phyloP scores from a whole-genome alignment of 345 rosid species.

The Lepidium sativum region DNA sequence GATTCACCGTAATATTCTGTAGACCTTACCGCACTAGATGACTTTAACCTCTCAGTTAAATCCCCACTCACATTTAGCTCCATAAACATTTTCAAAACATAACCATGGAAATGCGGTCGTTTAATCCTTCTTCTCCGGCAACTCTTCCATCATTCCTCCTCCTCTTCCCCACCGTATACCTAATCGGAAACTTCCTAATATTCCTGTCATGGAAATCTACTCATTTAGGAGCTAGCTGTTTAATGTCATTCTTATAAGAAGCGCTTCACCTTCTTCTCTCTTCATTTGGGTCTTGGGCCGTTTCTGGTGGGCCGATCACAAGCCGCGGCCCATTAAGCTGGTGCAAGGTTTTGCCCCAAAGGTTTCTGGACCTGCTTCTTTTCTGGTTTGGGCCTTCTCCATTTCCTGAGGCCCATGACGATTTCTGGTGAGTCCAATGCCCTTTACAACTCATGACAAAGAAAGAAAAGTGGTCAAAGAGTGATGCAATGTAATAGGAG shows the following conservation, averaged over 20 bases:
- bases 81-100: not conserved
- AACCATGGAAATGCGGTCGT: conserved; percentile 27
- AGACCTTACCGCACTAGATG: not conserved
- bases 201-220: conserved; percentile 57
- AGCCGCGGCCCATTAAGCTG: too few relatives aligned
- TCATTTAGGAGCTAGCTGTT: conserved; percentile 62
- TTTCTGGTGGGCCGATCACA: too few relatives aligned
- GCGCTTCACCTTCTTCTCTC: too few relatives aligned
- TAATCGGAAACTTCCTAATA: conserved; percentile 38
- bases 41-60: not conserved
- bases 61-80: not conserved
- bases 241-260: conserved; percentile 71
- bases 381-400: too few relatives aligned
- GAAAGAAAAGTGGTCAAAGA: too few relatives aligned
- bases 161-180: conserved; percentile 37
- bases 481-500: too few relatives aligned
- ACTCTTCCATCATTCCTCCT: conserved; percentile 32
- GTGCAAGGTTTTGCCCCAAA: too few relatives aligned
- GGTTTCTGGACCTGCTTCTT: too few relatives aligned
- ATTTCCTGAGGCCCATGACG: too few relatives aligned
- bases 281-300: too few relatives aligned
- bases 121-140: conserved; percentile 8
- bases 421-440: too few relatives aligned
- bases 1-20: not conserved
- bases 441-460: too few relatives aligned